Percentiles rank a stretch among this genome's conserved stretches.
phyloP scores from a whole-genome alignment of 2,329 filamentous ascomycete species.

The Elsinoe arachidis region DNA sequence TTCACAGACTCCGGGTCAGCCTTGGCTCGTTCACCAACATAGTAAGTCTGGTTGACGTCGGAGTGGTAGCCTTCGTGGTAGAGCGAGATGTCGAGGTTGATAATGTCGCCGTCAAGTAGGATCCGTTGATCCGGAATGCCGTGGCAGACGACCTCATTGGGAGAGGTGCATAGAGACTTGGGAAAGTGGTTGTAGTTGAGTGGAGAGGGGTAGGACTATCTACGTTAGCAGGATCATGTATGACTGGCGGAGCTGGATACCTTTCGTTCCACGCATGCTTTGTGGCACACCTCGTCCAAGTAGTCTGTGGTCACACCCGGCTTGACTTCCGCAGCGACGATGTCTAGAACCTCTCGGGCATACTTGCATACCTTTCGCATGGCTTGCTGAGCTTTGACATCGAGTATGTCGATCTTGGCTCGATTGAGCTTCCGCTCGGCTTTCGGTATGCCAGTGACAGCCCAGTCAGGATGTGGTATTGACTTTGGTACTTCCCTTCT shows the following conservation, averaged over 20 bases:
- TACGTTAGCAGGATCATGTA: neutral
- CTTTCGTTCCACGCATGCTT: slow-evolving; percentile 84
- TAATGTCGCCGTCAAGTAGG: slow-evolving; percentile 83
- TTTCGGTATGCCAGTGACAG: slow-evolving; percentile 65
- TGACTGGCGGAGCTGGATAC: slow-evolving; percentile 44
- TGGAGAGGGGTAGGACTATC: slow-evolving; percentile 82
- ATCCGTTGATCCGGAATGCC: slow-evolving; percentile 88
- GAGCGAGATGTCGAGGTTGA: slow-evolving; percentile 92
- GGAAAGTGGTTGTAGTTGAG: slow-evolving; percentile 94
- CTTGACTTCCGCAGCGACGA: slow-evolving; percentile 70
- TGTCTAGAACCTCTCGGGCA: slow-evolving; percentile 86
- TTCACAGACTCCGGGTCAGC: slow-evolving; percentile 78
- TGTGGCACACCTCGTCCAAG: slow-evolving; percentile 88
- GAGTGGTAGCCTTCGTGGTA: slow-evolving; percentile 93
- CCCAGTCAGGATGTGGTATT: slow-evolving; percentile 81
- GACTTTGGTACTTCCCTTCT: slow-evolving; percentile 64
- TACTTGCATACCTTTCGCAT: slow-evolving; percentile 90
- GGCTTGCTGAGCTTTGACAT: slow-evolving; percentile 67
- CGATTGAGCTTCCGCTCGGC: slow-evolving; percentile 49
- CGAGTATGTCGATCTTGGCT: slow-evolving; percentile 74
- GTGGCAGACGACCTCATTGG: slow-evolving; percentile 97
- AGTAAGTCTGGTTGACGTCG: slow-evolving; percentile 97
- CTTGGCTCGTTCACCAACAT: slow-evolving; percentile 79
- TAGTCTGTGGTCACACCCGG: slow-evolving; percentile 92
- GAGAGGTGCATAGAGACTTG: slow-evolving; percentile 92